Evolutionary conservation across 345 rosid genomes (phyloP).

Genomic region (Gossypium thurberi): DNA sequence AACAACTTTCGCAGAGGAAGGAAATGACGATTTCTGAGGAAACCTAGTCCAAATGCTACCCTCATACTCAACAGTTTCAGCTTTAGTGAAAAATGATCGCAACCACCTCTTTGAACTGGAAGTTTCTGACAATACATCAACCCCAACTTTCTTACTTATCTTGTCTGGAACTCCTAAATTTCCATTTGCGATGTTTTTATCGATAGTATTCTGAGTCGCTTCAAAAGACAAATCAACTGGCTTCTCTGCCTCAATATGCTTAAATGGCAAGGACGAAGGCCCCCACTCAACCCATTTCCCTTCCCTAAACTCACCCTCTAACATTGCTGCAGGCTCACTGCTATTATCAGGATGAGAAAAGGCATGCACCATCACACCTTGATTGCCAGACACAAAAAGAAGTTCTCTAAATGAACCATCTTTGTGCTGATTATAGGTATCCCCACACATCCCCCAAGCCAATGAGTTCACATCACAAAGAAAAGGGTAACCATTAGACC

Average conservation of each 20-base stretch:
- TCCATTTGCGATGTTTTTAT: slow-evolving; percentile 19
- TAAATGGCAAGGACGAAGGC: slow-evolving; percentile 34
- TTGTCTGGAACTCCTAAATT: slow-evolving; percentile 16
- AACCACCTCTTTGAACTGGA: slow-evolving; percentile 65
- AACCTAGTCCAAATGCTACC: slow-evolving; percentile 59
- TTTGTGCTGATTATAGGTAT: slow-evolving; percentile 51
- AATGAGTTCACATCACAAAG: slow-evolving; percentile 67
- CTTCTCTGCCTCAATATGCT: slow-evolving; percentile 16
- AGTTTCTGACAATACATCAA: slow-evolving; percentile 26
- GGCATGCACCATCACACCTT: slow-evolving; percentile 78
- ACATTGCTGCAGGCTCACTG: slow-evolving; percentile 18
- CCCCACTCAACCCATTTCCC: slow-evolving; percentile 98
- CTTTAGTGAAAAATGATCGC: slow-evolving; percentile 58
- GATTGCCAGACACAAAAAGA: slow-evolving; percentile 63
- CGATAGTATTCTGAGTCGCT: slow-evolving; percentile 21
- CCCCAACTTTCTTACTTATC: slow-evolving; percentile 17
- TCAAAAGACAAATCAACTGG: slow-evolving; percentile 24
- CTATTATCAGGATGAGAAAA: slow-evolving; percentile 42
- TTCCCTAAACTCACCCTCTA: slow-evolving; percentile 39
- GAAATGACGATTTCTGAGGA: slow-evolving; percentile 61
- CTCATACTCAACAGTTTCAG: slow-evolving; percentile 50
- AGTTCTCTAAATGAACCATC: slow-evolving; percentile 67
- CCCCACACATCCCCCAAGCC: slow-evolving; percentile 90
- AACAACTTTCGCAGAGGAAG: slow-evolving; percentile 70
- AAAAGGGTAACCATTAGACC: slow-evolving; percentile 38